These are phyloP conservation scores for Aspergillus quadricinctus DNA, from an alignment of 2,329 filamentous ascomycete species.

Conservation along the genomic window DNA sequence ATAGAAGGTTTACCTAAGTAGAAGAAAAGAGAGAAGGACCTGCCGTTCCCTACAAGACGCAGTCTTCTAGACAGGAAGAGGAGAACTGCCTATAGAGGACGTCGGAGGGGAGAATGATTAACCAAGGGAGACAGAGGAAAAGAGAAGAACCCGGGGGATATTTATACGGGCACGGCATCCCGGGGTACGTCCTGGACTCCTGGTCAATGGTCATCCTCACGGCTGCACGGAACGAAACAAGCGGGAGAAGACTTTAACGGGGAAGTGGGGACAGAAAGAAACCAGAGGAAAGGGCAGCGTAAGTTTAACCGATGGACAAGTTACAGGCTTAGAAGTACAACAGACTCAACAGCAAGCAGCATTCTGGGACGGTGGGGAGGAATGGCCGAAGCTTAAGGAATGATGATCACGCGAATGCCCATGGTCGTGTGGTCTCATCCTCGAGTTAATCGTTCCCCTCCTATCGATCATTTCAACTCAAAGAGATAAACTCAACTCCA, in stretches of 20 bases:
- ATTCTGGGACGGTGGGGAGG: neutral
- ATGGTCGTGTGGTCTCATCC: neutral
- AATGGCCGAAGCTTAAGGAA: neutral
- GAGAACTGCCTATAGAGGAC: neutral
- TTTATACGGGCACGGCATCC: neutral
- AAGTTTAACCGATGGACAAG: neutral
- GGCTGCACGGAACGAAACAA: too few relatives aligned
- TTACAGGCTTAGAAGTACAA: too few relatives aligned
- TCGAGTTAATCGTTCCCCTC: neutral
- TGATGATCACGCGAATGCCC: neutral
- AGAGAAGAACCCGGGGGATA: neutral
- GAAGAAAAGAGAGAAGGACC: neutral
- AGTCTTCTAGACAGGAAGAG: neutral
- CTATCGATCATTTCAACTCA: neutral
- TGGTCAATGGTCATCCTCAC: too few relatives aligned
- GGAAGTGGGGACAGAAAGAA: neutral
- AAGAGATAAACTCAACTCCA: neutral
- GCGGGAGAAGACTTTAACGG: neutral
- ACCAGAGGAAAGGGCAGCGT: neutral
- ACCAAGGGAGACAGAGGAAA: neutral
- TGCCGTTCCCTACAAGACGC: neutral
- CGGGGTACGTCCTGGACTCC: neutral
- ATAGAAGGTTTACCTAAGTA: neutral
- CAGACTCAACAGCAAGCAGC: neutral
- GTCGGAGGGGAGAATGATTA: neutral